phyloP scores from a whole-genome alignment of 768 basidiomycete genomes.

The Kwoniella heveanensis region DNA sequence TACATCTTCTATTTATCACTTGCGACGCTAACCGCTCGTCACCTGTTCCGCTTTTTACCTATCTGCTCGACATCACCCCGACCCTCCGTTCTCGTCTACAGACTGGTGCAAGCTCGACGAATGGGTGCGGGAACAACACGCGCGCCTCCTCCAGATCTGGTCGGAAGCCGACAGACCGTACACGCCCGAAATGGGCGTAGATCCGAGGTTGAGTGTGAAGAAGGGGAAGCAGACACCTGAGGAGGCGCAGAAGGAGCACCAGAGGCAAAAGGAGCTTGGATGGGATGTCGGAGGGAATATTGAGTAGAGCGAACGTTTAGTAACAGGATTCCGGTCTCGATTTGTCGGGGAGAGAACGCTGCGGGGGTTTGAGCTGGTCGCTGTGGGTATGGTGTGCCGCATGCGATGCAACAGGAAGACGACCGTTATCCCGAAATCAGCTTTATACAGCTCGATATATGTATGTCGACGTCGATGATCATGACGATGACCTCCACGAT shows the following conservation, averaged over 20 bases:
- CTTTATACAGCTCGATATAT: background rate
- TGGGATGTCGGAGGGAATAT: constrained; percentile 56
- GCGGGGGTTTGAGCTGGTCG: background rate
- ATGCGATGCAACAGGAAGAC: too few species aligned
- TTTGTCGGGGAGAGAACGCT: too few species aligned
- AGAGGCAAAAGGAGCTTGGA: constrained; percentile 54
- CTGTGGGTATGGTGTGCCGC: too few species aligned
- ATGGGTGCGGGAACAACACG: constrained; percentile 53
- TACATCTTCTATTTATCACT: too few species aligned
- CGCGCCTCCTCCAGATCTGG: constrained; percentile 49
- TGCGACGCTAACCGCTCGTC: too few species aligned
- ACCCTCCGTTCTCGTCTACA: constrained; percentile 19
- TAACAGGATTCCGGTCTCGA: background rate
- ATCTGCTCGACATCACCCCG: too few species aligned
- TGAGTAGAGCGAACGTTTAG: too few species aligned
- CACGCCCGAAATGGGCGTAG: constrained; percentile 48
- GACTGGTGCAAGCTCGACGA: constrained; percentile 56
- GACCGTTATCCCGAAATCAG: too few species aligned
- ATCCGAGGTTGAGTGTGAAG: constrained; percentile 39
- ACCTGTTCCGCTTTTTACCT: too few species aligned
- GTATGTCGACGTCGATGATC: background rate
- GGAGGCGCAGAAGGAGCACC: constrained; percentile 50
- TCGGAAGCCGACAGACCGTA: constrained; percentile 46
- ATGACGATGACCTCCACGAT: background rate
- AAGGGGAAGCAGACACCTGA: constrained; percentile 50